Conservation (phyloP, 257 asterid species). For the Echium plantagineum region DNA sequence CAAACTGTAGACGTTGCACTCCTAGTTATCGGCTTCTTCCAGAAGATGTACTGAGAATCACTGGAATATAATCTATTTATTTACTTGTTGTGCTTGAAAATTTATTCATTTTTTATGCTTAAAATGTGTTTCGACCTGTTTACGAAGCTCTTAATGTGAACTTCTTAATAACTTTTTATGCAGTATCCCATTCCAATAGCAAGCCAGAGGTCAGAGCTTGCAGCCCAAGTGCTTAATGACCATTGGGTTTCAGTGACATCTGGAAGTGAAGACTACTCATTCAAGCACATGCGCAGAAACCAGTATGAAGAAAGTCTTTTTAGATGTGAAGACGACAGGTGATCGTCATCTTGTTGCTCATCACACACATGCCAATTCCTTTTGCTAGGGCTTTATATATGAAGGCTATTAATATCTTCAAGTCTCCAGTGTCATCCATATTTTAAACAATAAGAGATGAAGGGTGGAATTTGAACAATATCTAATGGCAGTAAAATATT, state of each 20-base stretch:
- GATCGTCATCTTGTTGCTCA: background rate
- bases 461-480: background rate
- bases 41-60: slow-evolving; percentile 19
- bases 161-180: background rate
- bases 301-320: slow-evolving; percentile 49
- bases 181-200: slow-evolving; percentile 11
- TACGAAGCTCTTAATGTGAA: background rate
- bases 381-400: background rate
- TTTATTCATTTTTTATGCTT: background rate
- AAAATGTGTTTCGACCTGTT: background rate
- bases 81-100: background rate
- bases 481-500: background rate
- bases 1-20: slow-evolving; percentile 24
- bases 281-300: slow-evolving; percentile 50
- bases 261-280: slow-evolving; percentile 45
- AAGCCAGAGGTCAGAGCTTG: slow-evolving; percentile 9
- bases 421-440: background rate
- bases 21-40: slow-evolving; percentile 49
- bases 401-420: background rate
- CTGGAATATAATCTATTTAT: background rate
- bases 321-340: slow-evolving; percentile 58
- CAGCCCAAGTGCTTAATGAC: slow-evolving; percentile 10
- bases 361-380: background rate
- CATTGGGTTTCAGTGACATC: slow-evolving; percentile 12
- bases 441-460: background rate